Evolutionary conservation across 2,329 filamentous ascomycete species (phyloP), one percentile per base, ranked within the genome.

Genomic region (Aspergillus sp.): DNA sequence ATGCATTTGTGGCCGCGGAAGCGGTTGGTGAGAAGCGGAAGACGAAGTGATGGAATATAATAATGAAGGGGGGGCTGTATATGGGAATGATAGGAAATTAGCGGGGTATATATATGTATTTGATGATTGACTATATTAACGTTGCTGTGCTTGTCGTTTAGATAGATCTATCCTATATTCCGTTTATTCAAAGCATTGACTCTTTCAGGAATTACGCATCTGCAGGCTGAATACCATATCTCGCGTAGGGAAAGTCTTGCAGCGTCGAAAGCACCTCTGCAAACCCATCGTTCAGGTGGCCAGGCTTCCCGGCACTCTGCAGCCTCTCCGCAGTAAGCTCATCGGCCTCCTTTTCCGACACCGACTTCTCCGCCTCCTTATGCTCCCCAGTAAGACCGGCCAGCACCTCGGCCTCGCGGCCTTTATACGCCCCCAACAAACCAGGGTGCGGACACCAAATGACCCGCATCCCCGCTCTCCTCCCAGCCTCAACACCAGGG

Each of bases 381-480:
- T 86, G 88, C 76, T 89, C 86, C 1, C 90, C 90, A 23, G 89
- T 92, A 65, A 86, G 77, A 0, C 93, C 95, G 0, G 95, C 93
- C 21, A 99, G 78, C 3, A 99, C 91, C 71, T 92, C 85, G 11
- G 82, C 83, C 77, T 96, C 91, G 44, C 88, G 83, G 1, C 90
- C 92, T 41, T 81, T 78, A 67, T 90, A 96, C 72, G 93, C 90
- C 52, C 85, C 80, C 76, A 89, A 81, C 52, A 99, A 77, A 69
- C 86, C 90, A 1, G 87, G 85, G 76, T 98, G 92, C 23, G 95
- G 95, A 66, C 87, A 89, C 95, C 95, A 99, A 1, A 96, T 82
- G 12, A 96, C 92, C 64, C 93, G 87, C 93, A 98, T 98, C 0
- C 93, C 93, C 0, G 95, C 95, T 64, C 95, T 85, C 53, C 95